Percentiles rank a stretch among this genome's conserved stretches.
Conservation (phyloP, 306 rosid genomes). For the Cyamopsis tetragonoloba region DNA sequence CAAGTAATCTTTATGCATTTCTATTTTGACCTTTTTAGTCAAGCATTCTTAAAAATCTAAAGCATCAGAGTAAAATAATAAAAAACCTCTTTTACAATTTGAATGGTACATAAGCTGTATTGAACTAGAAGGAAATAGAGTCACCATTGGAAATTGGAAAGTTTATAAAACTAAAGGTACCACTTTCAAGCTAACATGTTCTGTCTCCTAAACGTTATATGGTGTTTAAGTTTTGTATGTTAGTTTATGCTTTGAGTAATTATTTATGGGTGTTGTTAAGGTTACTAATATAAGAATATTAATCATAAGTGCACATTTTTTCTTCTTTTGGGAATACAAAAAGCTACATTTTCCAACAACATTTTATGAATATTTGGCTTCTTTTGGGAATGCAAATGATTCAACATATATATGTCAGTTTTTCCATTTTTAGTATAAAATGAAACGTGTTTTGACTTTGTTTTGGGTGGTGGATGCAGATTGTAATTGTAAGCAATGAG, state of each 20-base stretch:
- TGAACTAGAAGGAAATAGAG: not conserved
- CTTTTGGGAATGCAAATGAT: too few species aligned
- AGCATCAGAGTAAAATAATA: not conserved
- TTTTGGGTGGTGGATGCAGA: conserved; percentile 47
- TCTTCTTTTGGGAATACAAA: too few species aligned
- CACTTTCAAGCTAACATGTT: not conserved
- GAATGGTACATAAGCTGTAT: not conserved
- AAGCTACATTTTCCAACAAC: too few species aligned
- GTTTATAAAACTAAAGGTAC: not conserved
- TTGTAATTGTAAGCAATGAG: conserved; percentile 67
- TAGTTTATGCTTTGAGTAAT: not conserved
- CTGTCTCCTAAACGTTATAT: not conserved
- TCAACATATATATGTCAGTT: not conserved
- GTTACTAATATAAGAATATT: too few species aligned
- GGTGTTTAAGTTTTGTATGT: not conserved
- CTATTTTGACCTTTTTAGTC: too few species aligned
- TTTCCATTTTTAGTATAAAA: not conserved
- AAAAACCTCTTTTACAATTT: not conserved
- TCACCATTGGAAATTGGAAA: not conserved
- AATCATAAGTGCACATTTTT: too few species aligned
- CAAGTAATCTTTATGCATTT: too few species aligned
- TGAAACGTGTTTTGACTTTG: not conserved
- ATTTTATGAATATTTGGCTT: too few species aligned
- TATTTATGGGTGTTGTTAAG: too few species aligned
- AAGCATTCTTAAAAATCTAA: not conserved